Evolutionary conservation across 768 basidiomycete genomes (phyloP).

Genomic region (Leccinellum albellum): DNA sequence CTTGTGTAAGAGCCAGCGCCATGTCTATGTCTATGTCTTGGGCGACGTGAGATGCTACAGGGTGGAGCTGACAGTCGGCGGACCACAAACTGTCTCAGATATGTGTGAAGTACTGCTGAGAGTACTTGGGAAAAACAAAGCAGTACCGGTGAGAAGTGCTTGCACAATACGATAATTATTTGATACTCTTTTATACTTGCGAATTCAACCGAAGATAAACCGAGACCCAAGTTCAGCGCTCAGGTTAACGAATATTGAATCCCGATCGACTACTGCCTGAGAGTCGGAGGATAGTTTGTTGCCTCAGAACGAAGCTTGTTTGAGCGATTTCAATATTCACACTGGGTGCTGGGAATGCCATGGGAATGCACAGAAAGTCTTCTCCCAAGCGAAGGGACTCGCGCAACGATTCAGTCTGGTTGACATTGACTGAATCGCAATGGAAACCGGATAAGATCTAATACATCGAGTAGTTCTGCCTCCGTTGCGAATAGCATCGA

Average conservation of each 20-base stretch:
- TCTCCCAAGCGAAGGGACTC: background rate
- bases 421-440: background rate
- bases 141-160: background rate
- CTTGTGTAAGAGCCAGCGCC: constrained; percentile 51
- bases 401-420: background rate
- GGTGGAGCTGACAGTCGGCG: background rate
- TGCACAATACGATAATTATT: background rate
- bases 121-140: background rate
- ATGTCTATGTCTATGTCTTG: constrained; percentile 31
- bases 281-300: background rate
- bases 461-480: background rate
- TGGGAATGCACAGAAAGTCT: background rate
- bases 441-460: constrained; percentile 13
- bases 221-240: background rate
- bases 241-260: background rate
- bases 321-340: background rate
- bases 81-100: background rate
- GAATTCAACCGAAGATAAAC: background rate
- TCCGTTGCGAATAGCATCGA: constrained; percentile 2
- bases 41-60: background rate
- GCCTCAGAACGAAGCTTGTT: background rate
- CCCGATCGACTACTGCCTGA: background rate
- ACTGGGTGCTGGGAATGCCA: background rate
- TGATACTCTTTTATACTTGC: background rate
- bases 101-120: background rate